Evolutionary conservation across 306 rosid species (phyloP), one percentile per base, ranked within the genome.

Genomic region (Vigna unguiculata): DNA sequence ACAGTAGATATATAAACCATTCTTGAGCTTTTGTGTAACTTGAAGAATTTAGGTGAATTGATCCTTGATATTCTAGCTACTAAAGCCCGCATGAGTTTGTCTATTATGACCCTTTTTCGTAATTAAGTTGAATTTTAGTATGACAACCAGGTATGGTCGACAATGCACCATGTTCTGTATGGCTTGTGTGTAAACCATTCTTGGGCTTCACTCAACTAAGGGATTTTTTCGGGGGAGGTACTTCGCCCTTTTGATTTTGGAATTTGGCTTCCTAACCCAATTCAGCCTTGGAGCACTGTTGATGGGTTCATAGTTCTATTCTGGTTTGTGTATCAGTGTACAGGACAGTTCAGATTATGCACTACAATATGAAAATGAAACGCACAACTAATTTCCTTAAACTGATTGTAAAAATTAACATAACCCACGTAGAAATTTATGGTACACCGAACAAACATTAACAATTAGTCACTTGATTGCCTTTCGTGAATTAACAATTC

Each of bases 401-500:
- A 45, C 40, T 62, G 25, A 15, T 61, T 17, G 61, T 34, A 25
- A 53, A 45, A 60, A 25, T 66, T 51, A 20, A 47, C 30, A 41
- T 75, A n/a, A 51, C 21, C n/a, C 13, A 13, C 67, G 1, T 68
- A 51, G 32, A 36, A 62, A 57, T 45, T 45, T 58, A 20, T 19
- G 57, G 41, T 75, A 32, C 72, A 53, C 66, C 13, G 61, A 64
- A 63, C 69, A 76, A 38, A 16, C 48, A 43, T 43, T 43, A 43
- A 43, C 69, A 71, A 25, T 25, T 47, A 64, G 36, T 60, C 69
- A 63, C 55, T 54, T 57, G 55, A 41, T 75, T 83, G 61, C 48
- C 53, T 74, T 69, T 75, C 73, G 62, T 68, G 78, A 46, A 34
- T 36, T 66, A 79, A 19, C 47, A 51, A 57, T 68, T 60, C 24